Evolutionary conservation across 2,329 filamentous ascomycete genomes (phyloP), one percentile per base, ranked within the genome.

Genomic region (Ascochyta koolunga): DNA sequence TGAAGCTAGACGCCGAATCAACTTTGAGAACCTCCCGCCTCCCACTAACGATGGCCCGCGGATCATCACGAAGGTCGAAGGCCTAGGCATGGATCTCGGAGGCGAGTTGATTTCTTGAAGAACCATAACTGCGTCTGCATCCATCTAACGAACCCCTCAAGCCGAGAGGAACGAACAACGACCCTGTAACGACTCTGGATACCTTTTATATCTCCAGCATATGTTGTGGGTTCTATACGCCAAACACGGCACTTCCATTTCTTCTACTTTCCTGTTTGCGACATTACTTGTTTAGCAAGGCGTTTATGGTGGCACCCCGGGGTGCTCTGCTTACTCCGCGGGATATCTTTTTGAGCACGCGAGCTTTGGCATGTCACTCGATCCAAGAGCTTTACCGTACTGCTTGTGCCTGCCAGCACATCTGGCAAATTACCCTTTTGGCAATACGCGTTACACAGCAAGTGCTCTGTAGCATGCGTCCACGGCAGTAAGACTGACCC

Each of bases 21-120:
- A 93, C 49, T 96, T 96, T 76, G 92, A 96, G 69, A 86, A 86
- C 48, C 80, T 89, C n/a, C 74, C 83, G 50, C 84, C 84, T 29
- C 84, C 85, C 0, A 78, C 77, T 38, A 72, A 74, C 31, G 79
- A 79, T 21, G 81, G 76, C 42, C 58, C 80, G 65, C 56, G 74
- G 42, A 75, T 71, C 41, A 72, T 75, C n/a, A 66, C 60, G 45
- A 75, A 83, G 80, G 64, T 78, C 76, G 58, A 78, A 74, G 83
- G 83, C 7, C 74, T 87, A n/a, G 82, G 84, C 29, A 82, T 89
- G 78, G 85, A 89, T 63, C 78, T 89, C 13, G 87, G 87, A 18
- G 86, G 86, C 45, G 85, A 88, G 68, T 78, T 89, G 35, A 77
- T 83, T 39, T 81, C 80, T 56, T 85, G 60, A 72, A 54, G 32